phyloP scores from a whole-genome alignment of 306 rosid genomes.

The Fragaria nilgerrensis region DNA sequence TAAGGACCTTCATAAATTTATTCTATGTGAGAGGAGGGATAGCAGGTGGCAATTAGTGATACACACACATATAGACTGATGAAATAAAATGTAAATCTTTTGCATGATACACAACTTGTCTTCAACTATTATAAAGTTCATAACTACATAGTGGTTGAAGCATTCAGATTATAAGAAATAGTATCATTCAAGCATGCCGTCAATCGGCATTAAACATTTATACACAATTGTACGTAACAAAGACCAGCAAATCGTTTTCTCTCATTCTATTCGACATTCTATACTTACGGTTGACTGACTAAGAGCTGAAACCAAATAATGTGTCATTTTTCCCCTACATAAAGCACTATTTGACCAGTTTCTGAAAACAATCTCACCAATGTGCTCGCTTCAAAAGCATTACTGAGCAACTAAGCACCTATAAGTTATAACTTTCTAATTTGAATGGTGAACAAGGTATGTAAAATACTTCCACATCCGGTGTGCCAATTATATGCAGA shows the following conservation, averaged over 20 bases:
- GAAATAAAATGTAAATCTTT: not conserved
- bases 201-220: not conserved
- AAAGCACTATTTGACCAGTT: not conserved
- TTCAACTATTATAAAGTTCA: not conserved
- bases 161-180: not conserved
- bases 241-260: not conserved
- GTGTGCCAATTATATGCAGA: not conserved
- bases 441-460: not conserved
- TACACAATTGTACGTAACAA: not conserved
- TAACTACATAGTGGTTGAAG: not conserved
- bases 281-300: not conserved
- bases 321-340: not conserved
- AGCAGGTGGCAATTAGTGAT: not conserved
- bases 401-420: not conserved
- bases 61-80: not conserved
- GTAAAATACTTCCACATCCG: not conserved
- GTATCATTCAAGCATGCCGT: not conserved
- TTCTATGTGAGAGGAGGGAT: conserved; percentile 9
- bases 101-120: not conserved
- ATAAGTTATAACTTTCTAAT: not conserved
- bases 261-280: not conserved
- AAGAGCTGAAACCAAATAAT: not conserved
- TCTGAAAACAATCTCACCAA: not conserved
- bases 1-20: conserved; percentile 7
- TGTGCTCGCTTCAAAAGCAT: not conserved